Evolutionary conservation across 805 yeast species (phyloP).

Genomic region (Saturnispora diversa): DNA sequence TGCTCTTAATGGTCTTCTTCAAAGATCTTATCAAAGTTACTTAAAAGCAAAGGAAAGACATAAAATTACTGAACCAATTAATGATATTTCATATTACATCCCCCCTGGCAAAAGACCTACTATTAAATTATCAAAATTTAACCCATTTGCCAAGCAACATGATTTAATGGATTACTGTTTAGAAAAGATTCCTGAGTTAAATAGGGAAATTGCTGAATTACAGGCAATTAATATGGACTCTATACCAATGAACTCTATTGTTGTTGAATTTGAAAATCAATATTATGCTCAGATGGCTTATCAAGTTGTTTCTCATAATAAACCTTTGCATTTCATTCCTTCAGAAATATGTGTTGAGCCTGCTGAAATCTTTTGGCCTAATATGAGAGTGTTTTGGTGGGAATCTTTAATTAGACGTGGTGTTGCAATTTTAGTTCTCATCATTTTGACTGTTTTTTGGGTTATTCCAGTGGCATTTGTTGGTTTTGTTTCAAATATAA

Average conservation of each 20-base stretch:
- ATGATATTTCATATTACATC: constrained; percentile 48
- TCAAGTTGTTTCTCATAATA: constrained; percentile 57
- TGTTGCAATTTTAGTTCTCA: constrained; percentile 45
- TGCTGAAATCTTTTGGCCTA: constrained; percentile 56
- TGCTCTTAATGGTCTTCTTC: constrained; percentile 52
- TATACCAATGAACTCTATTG: constrained; percentile 68
- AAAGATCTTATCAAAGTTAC: constrained; percentile 55
- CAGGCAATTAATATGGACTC: constrained; percentile 42
- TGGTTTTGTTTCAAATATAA: constrained; percentile 63
- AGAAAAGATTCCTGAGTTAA: constrained; percentile 48
- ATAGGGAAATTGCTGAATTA: constrained; percentile 46
- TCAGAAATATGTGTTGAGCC: constrained; percentile 58
- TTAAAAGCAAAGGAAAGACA: constrained; percentile 63
- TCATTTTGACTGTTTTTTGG: constrained; percentile 58
- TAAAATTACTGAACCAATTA: constrained; percentile 34
- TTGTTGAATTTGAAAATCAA: constrained; percentile 72
- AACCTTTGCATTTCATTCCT: constrained; percentile 56
- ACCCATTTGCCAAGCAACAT: constrained; percentile 44
- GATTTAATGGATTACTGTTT: constrained; percentile 54
- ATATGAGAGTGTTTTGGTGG: constrained; percentile 76
- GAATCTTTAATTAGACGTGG: constrained; percentile 51
- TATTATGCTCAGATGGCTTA: constrained; percentile 66
- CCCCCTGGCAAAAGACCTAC: constrained; percentile 65
- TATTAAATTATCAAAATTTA: constrained; percentile 32
- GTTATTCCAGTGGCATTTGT: constrained; percentile 73